Conservation (phyloP, 371 early-diverging fungal genomes). For the Syncephalastrum racemosum region DNA sequence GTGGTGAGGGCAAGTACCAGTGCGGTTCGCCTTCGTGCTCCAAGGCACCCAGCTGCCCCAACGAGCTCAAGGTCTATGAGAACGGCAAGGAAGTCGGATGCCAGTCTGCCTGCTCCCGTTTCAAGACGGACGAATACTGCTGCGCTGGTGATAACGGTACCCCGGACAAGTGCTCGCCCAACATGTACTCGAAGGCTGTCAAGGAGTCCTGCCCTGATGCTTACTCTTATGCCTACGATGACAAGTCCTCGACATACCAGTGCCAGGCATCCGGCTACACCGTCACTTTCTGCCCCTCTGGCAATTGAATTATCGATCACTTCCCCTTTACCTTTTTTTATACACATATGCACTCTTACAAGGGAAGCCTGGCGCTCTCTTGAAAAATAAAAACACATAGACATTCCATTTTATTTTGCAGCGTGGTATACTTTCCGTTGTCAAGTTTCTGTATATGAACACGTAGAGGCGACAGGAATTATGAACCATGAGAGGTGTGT, state of each 20-base stretch:
- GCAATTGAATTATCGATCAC: too few relatives aligned
- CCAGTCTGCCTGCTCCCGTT: slow-evolving; percentile 36
- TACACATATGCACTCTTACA: too few relatives aligned
- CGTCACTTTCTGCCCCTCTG: slow-evolving; percentile 43
- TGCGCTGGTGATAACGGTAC: slow-evolving; percentile 33
- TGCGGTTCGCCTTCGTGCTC: slow-evolving; percentile 30
- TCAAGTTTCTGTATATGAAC: too few relatives aligned
- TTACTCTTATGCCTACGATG: slow-evolving; percentile 54
- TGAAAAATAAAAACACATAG: too few relatives aligned
- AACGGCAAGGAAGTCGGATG: slow-evolving; percentile 35
- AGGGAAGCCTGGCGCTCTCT: too few relatives aligned
- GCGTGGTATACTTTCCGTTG: too few relatives aligned
- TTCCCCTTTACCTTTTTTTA: too few relatives aligned
- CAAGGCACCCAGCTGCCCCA: slow-evolving; percentile 29
- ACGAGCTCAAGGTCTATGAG: slow-evolving; percentile 24
- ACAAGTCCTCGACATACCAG: slow-evolving; percentile 40
- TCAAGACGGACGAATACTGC: slow-evolving; percentile 29
- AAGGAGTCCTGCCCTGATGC: slow-evolving; percentile 36
- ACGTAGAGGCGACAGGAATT: too few relatives aligned
- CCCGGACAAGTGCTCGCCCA: slow-evolving; percentile 27
- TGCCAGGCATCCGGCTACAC: slow-evolving; percentile 38
- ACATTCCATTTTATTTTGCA: too few relatives aligned
- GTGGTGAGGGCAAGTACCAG: slow-evolving; percentile 16
- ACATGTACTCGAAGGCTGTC: slow-evolving; percentile 26
- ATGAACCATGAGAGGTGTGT: too few relatives aligned